Conservation (phyloP, 768 basidiomycete genomes). For the Leccinum boreale region DNA sequence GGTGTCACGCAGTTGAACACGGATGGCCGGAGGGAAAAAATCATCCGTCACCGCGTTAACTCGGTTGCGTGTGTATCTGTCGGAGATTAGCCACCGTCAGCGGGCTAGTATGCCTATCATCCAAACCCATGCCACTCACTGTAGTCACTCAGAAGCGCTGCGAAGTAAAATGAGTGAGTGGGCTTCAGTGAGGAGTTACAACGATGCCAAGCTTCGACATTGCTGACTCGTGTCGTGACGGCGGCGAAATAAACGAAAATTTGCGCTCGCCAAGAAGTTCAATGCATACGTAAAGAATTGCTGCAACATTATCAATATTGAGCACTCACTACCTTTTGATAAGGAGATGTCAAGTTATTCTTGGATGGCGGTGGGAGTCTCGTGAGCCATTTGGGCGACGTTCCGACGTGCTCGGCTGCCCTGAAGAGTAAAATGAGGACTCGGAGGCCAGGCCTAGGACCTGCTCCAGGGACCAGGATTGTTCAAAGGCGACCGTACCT, state of each 20-base stretch:
- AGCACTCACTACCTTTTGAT: background rate
- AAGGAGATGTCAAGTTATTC: background rate
- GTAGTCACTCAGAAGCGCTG: background rate
- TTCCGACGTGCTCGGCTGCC: background rate
- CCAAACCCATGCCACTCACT: constrained; percentile 4
- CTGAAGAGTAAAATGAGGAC: background rate
- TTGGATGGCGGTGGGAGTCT: background rate
- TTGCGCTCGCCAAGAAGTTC: background rate
- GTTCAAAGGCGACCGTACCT: too few relatives aligned
- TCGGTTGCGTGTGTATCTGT: constrained; percentile 1
- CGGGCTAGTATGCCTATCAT: background rate
- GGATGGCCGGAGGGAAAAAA: background rate
- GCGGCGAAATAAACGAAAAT: background rate
- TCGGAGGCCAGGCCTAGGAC: background rate
- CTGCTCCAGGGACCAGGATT: too few relatives aligned
- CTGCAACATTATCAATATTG: background rate
- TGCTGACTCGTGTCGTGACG: background rate
- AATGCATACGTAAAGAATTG: background rate
- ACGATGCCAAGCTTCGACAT: background rate
- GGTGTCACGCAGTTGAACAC: background rate
- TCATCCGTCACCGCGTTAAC: background rate
- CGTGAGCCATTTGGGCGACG: background rate
- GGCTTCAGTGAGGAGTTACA: background rate
- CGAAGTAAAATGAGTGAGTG: background rate
- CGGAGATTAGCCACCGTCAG: background rate